A percentile compares a stretch with the other conserved stretches of the same genome.
These are phyloP conservation scores for Aeschynomene evenia DNA, from an alignment of 306 rosid species.

Conservation along the genomic window DNA sequence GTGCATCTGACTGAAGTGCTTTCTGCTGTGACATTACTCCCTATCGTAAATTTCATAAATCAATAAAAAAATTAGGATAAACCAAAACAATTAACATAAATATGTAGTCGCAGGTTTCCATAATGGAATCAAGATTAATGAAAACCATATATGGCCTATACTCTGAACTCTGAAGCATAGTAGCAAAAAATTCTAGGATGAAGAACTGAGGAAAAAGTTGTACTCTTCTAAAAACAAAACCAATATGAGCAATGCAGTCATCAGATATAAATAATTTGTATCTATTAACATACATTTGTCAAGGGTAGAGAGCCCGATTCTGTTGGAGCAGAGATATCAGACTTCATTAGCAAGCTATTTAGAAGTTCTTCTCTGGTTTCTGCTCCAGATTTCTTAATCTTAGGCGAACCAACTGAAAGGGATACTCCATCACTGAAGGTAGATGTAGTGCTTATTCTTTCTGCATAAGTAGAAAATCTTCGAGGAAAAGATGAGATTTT, in stretches of 20 bases:
- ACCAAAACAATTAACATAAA: conserved; percentile 16
- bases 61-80: conserved; percentile 15
- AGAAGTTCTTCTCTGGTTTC: conserved; percentile 86
- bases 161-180: not conserved
- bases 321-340: conserved; percentile 50
- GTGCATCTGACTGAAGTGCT: conserved; percentile 66
- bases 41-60: conserved; percentile 42
- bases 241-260: conserved; percentile 21
- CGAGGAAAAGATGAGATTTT: conserved; percentile 53
- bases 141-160: not conserved
- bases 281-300: conserved; percentile 58
- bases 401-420: conserved; percentile 72
- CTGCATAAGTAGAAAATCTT: conserved; percentile 84
- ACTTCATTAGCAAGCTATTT: conserved; percentile 61
- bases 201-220: not conserved
- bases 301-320: conserved; percentile 56
- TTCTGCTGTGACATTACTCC: conserved; percentile 63
- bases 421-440: conserved; percentile 65
- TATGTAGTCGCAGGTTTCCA: not conserved
- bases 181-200: not conserved
- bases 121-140: conserved; percentile 10
- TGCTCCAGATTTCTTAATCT: conserved; percentile 87
- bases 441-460: conserved; percentile 85
- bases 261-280: conserved; percentile 24
- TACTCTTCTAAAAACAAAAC: conserved; percentile 19